Conservation (phyloP, 345 rosid genomes). For the Citrus unshiu region DNA sequence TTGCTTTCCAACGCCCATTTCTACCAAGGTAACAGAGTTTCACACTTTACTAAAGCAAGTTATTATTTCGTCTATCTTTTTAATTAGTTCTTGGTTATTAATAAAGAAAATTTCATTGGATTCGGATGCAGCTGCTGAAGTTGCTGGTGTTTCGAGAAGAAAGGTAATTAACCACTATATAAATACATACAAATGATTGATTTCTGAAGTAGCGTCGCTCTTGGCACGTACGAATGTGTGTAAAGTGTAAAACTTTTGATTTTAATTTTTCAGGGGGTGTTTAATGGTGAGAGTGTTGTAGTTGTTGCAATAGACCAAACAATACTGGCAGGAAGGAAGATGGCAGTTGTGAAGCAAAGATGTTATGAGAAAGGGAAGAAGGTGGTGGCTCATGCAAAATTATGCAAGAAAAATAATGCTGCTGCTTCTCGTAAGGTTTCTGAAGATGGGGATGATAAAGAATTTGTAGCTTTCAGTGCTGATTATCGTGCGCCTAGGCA, state of each 20-base stretch:
- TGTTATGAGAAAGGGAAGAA: not conserved
- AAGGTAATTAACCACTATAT: not conserved
- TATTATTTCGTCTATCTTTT: not conserved
- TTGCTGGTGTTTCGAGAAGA: not conserved
- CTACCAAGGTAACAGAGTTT: constrained; percentile 10
- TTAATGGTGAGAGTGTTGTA: not conserved
- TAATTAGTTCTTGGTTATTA: not conserved
- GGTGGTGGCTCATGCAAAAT: not conserved
- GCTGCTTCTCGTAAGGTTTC: not conserved
- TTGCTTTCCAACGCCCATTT: constrained; percentile 10
- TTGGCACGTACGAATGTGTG: not conserved
- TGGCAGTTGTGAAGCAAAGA: not conserved
- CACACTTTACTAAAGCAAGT: not conserved
- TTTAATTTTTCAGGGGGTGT: not conserved
- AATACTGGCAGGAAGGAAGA: constrained; percentile 13
- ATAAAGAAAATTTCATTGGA: not conserved
- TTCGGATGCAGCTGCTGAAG: constrained; percentile 6
- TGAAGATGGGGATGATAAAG: constrained; percentile 34
- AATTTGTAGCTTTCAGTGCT: constrained; percentile 61
- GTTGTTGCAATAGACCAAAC: not conserved
- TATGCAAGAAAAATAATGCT: constrained; percentile 1
- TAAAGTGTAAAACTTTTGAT: not conserved
- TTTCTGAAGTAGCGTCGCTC: too few relatives aligned
- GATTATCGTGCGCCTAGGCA: constrained; percentile 73
- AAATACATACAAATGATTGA: too few relatives aligned